These are phyloP conservation scores for Thymus mandschuricus DNA, from an alignment of 257 asterid species.

Conservation along the genomic window DNA sequence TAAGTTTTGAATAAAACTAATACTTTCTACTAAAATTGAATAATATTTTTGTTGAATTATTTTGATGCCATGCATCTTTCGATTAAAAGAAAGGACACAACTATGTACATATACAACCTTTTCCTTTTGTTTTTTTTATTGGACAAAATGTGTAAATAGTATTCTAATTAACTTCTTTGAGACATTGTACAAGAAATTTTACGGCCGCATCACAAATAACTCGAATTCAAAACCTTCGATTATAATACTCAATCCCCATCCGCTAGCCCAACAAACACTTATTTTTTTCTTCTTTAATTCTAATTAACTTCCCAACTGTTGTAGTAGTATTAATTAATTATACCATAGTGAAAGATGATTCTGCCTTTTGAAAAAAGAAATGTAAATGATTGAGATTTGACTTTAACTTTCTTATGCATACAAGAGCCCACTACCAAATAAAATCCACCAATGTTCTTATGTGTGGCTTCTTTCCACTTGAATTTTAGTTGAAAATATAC, in stretches of 20 bases:
- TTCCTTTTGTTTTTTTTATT: background rate
- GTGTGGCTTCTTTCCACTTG: background rate
- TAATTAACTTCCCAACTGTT: background rate
- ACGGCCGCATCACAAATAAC: no score
- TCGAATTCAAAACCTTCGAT: no score
- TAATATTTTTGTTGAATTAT: no score
- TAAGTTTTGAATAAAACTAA: no score
- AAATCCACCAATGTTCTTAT: slow-evolving; percentile 21
- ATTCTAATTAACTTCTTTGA: background rate
- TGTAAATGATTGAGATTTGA: slow-evolving; percentile 29
- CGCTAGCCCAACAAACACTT: no score
- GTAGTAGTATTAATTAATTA: no score
- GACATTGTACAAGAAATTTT: no score
- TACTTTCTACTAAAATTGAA: no score
- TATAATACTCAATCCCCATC: no score
- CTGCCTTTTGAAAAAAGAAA: slow-evolving; percentile 31
- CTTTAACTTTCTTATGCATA: slow-evolving; percentile 32
- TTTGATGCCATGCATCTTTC: background rate
- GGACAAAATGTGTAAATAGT: background rate
- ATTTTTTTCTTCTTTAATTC: no score
- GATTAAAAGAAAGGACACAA: background rate
- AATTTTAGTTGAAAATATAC: slow-evolving; percentile 12
- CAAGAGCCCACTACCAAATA: slow-evolving; percentile 23
- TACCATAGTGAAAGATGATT: slow-evolving; percentile 16
- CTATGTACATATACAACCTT: background rate